Evolutionary conservation across 2,329 filamentous ascomycete species (phyloP).

Genomic region (Ilyonectria mors-panacis): DNA sequence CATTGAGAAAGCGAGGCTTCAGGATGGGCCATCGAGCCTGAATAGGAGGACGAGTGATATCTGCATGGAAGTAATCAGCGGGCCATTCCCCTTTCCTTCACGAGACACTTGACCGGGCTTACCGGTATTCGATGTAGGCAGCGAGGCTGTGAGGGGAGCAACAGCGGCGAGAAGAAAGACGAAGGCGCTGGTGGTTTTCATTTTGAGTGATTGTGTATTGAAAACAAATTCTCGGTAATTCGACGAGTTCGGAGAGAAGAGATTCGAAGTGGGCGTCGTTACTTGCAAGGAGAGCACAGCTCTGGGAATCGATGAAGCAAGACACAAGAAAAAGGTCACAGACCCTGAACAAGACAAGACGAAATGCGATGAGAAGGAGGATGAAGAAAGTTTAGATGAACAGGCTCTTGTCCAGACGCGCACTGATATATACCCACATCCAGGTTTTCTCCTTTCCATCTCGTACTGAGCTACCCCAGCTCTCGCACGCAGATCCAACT

Average conservation of each 20-base stretch:
- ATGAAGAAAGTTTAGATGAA: constrained; percentile 1
- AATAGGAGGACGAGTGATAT: neutral
- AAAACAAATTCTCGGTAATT: neutral
- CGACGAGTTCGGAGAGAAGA: neutral
- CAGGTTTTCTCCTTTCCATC: neutral
- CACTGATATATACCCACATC: constrained; percentile 3
- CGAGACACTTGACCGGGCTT: constrained; percentile 1
- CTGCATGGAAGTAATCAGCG: neutral
- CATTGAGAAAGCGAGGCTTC: constrained; percentile 5
- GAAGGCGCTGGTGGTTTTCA: constrained; percentile 44
- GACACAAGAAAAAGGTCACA: constrained; percentile 30
- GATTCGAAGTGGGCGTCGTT: neutral
- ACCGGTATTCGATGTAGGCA: constrained; percentile 36
- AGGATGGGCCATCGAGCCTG: neutral
- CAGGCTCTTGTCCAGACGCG: neutral
- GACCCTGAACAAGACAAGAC: constrained; percentile 25
- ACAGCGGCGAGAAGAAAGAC: constrained; percentile 38
- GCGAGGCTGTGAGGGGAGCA: constrained; percentile 37
- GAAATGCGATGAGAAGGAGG: neutral
- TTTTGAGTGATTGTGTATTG: constrained; percentile 31
- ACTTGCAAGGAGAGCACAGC: constrained; percentile 30
- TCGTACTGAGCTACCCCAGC: neutral
- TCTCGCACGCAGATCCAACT: constrained; percentile 10
- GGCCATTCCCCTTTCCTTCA: neutral
- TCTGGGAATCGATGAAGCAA: constrained; percentile 11